Conservation (phyloP, 371 early-diverging fungal species). For the Mucor mucedo region DNA sequence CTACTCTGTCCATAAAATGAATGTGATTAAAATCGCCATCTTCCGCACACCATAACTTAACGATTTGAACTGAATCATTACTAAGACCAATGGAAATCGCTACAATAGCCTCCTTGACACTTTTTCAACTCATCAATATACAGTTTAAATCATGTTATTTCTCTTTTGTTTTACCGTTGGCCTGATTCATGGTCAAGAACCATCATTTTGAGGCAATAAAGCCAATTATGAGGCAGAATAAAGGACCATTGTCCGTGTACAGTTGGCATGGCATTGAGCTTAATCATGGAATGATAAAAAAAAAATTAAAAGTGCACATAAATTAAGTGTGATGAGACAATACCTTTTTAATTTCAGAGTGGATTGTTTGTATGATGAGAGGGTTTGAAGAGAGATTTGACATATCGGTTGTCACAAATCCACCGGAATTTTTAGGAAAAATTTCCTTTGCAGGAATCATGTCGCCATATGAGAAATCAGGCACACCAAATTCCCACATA, state of each 20-base stretch:
- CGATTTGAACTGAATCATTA: not conserved
- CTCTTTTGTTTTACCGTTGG: slow-evolving; percentile 1
- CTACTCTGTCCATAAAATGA: slow-evolving; percentile 10
- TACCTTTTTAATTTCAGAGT: slow-evolving; percentile 11
- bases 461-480: slow-evolving; percentile 4
- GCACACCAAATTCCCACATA: slow-evolving; percentile 31
- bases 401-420: slow-evolving; percentile 28
- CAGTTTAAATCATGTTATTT: not conserved
- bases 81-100: slow-evolving; percentile 9
- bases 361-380: slow-evolving; percentile 8
- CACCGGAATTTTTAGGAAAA: slow-evolving; percentile 30
- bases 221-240: slow-evolving; percentile 17
- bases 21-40: not conserved
- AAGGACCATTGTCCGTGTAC: slow-evolving; percentile 27
- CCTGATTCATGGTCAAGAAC: not conserved
- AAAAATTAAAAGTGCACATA: too few relatives aligned
- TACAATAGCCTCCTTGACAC: slow-evolving; percentile 8
- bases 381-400: slow-evolving; percentile 19
- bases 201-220: not conserved
- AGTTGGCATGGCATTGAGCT: slow-evolving; percentile 16
- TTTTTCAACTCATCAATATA: slow-evolving; percentile 1
- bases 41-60: slow-evolving; percentile 14
- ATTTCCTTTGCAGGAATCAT: slow-evolving; percentile 19
- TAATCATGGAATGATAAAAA: not conserved
- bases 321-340: too few relatives aligned